Percentiles rank a stretch among this genome's conserved stretches.
phyloP scores from a whole-genome alignment of 768 basidiomycete genomes.

The Amanita rimosa region DNA sequence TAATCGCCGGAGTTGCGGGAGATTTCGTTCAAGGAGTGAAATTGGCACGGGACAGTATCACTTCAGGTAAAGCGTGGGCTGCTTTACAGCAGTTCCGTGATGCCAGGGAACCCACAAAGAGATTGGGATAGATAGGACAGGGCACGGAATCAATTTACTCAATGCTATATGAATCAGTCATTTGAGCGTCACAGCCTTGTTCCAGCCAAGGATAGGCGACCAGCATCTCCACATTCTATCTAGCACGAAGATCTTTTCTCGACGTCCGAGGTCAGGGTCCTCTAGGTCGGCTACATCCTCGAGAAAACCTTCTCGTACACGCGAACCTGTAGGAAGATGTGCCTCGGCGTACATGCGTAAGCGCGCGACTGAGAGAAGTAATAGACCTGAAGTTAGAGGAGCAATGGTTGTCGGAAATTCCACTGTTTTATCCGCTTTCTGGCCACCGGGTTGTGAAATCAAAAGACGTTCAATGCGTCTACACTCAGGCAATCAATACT shows the following conservation, averaged over 20 bases:
- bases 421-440: not conserved
- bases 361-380: slow-evolving; percentile 59
- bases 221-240: slow-evolving; percentile 88
- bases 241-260: slow-evolving; percentile 68
- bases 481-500: not conserved
- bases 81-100: slow-evolving; percentile 42
- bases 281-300: slow-evolving; percentile 80
- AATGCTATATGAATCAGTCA: not conserved
- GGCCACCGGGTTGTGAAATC: slow-evolving; percentile 29
- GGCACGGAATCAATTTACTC: not conserved
- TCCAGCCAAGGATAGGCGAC: slow-evolving; percentile 62
- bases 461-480: slow-evolving; percentile 65
- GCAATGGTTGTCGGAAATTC: slow-evolving; percentile 21
- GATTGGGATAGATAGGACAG: not conserved
- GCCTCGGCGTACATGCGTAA: slow-evolving; percentile 54
- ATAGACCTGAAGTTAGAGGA: slow-evolving; percentile 58
- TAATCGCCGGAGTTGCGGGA: slow-evolving; percentile 68
- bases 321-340: slow-evolving; percentile 44
- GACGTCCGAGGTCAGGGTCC: slow-evolving; percentile 52
- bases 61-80: slow-evolving; percentile 48
- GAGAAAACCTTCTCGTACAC: slow-evolving; percentile 68
- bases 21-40: slow-evolving; percentile 63
- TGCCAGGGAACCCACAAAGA: slow-evolving; percentile 15
- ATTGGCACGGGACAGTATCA: slow-evolving; percentile 51
- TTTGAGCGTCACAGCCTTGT: not conserved